Conservation (phyloP, 2,329 filamentous ascomycete genomes). For the Pyricularia sp. region DNA sequence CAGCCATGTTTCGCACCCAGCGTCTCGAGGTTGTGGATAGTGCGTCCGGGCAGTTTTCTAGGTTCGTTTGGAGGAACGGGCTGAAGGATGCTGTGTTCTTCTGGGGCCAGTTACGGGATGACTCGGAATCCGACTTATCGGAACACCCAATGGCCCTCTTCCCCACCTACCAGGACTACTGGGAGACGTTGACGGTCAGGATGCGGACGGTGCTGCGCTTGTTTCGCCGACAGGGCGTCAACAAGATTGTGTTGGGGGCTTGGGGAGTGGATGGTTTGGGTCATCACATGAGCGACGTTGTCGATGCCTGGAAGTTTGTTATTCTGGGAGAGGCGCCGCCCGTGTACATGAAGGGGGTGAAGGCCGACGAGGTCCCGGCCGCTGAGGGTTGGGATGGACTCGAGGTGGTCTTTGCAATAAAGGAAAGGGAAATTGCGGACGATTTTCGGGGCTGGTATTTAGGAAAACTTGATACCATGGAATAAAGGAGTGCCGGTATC, state of each 20-base stretch:
- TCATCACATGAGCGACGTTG: constrained; percentile 46
- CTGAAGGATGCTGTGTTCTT: not conserved
- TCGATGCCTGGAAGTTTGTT: constrained; percentile 37
- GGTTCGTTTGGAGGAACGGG: not conserved
- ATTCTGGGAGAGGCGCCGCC: constrained; percentile 15
- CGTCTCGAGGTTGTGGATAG: not conserved
- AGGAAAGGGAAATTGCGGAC: constrained; percentile 34
- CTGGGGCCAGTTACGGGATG: not conserved
- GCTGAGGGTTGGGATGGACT: constrained; percentile 27
- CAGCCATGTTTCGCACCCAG: not conserved
- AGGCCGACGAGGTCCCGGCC: not conserved
- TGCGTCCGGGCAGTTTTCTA: not conserved
- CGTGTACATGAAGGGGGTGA: constrained; percentile 1
- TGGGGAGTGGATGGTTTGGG: constrained; percentile 54
- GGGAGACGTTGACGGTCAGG: constrained; percentile 33
- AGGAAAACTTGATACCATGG: not conserved
- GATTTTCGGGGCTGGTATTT: constrained; percentile 32
- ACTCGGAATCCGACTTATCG: too few relatives aligned
- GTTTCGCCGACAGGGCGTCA: constrained; percentile 27
- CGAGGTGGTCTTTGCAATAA: constrained; percentile 46
- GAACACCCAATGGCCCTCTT: not conserved
- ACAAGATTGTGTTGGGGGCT: constrained; percentile 43
- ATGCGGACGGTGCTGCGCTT: constrained; percentile 46
- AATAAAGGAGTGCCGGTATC: not conserved
- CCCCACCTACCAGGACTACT: constrained; percentile 25